phyloP scores from a whole-genome alignment of 768 basidiomycete genomes.

The Tylopilus sp. region DNA sequence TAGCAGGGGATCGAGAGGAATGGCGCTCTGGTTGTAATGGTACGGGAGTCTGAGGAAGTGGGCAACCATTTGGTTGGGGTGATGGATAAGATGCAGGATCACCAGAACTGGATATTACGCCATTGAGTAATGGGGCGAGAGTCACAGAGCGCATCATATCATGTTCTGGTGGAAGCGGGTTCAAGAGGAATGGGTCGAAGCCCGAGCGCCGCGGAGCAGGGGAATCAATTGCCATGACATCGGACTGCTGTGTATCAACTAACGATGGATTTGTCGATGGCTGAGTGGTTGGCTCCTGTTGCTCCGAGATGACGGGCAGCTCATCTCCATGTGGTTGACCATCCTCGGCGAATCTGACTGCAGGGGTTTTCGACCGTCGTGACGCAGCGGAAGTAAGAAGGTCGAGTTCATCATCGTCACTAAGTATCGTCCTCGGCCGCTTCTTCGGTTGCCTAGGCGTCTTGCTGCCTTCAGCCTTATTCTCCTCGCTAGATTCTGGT shows the following conservation, averaged over 20 bases:
- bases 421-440: slow-evolving; percentile 43
- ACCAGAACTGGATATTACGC: slow-evolving; percentile 5
- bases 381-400: slow-evolving; percentile 28
- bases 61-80: slow-evolving; percentile 10
- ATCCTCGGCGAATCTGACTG: slow-evolving; percentile 52
- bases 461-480: slow-evolving; percentile 37
- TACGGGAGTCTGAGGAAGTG: slow-evolving; percentile 11
- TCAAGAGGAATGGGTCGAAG: slow-evolving; percentile 52
- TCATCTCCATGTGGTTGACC: slow-evolving; percentile 16
- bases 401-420: slow-evolving; percentile 49
- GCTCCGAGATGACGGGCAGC: slow-evolving; percentile 12
- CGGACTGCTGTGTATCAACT: slow-evolving; percentile 1
- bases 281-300: neutral
- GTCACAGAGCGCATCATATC: slow-evolving; percentile 19
- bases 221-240: slow-evolving; percentile 40
- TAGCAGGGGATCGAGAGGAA: slow-evolving; percentile 6
- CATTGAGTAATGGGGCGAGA: slow-evolving; percentile 28
- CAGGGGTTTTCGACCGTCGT: slow-evolving; percentile 32
- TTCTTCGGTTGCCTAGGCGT: slow-evolving; percentile 47
- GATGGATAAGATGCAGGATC: neutral
- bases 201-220: slow-evolving; percentile 35
- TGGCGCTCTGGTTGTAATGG: neutral
- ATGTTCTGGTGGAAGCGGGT: slow-evolving; percentile 42
- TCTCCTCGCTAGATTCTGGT: slow-evolving; percentile 48
- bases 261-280: neutral